Evolutionary conservation across 441 rosid species (phyloP).

Genomic region (Populus trichocarpa): DNA sequence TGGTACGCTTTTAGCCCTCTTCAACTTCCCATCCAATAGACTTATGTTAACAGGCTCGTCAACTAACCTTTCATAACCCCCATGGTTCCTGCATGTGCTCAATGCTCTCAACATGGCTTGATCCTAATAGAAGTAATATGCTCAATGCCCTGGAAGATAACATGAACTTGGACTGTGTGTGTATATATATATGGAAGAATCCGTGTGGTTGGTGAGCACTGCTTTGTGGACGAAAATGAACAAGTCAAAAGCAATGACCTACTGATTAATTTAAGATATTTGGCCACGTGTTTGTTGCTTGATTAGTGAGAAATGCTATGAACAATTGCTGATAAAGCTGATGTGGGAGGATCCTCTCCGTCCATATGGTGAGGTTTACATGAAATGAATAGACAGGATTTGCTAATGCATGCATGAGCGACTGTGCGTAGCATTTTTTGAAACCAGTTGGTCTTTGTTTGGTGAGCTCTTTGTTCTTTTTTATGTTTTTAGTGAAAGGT

Average conservation of each 20-base stretch:
- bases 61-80: conserved; percentile 44
- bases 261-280: neutral
- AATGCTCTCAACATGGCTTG: conserved; percentile 68
- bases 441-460: neutral
- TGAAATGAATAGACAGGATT: neutral
- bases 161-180: neutral
- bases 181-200: conserved; percentile 3
- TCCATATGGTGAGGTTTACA: neutral
- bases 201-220: neutral
- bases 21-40: conserved; percentile 31
- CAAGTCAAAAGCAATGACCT: neutral
- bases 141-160: neutral
- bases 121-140: neutral
- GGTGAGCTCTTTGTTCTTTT: neutral
- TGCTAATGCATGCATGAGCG: neutral
- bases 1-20: conserved; percentile 46
- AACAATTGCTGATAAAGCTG: neutral
- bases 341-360: neutral
- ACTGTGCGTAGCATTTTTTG: no score
- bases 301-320: neutral
- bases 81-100: conserved; percentile 47
- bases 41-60: conserved; percentile 29
- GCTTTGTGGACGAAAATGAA: neutral
- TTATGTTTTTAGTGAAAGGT: neutral
- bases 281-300: neutral